phyloP scores from a whole-genome alignment of 140 eudicot species.

The Ambrosia hybrid region DNA sequence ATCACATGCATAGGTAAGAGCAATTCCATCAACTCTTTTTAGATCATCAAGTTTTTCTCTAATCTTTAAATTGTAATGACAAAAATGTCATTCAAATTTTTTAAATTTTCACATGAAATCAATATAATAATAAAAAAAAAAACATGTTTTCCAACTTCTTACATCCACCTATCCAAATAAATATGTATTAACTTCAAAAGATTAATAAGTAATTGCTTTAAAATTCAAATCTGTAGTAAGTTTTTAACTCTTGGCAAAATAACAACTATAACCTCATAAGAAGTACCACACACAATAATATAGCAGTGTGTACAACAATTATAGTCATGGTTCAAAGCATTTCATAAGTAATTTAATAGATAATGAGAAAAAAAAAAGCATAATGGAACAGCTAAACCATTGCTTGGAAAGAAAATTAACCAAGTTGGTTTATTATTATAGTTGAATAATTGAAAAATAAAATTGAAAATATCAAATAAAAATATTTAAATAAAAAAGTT shows the following conservation, averaged over 20 bases:
- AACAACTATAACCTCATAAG: not conserved
- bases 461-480: no score
- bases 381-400: no score
- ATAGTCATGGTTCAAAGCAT: not conserved
- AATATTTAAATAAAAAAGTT: no score
- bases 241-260: not conserved
- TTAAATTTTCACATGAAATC: no score
- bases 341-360: not conserved
- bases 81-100: no score
- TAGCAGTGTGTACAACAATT: no score
- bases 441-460: no score
- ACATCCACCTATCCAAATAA: not conserved
- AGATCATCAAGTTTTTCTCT: constrained; percentile 47
- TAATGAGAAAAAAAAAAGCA: no score
- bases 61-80: no score
- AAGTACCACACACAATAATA: not conserved
- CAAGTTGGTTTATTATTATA: no score
- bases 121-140: no score
- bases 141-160: constrained; percentile 40
- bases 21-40: constrained; percentile 86
- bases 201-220: not conserved
- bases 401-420: no score
- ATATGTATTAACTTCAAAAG: not conserved
- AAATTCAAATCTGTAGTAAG: not conserved
- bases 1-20: constrained; percentile 91